These are phyloP conservation scores for Xylaria sp. DNA, from an alignment of 2,329 filamentous ascomycete genomes.

Conservation along the genomic window DNA sequence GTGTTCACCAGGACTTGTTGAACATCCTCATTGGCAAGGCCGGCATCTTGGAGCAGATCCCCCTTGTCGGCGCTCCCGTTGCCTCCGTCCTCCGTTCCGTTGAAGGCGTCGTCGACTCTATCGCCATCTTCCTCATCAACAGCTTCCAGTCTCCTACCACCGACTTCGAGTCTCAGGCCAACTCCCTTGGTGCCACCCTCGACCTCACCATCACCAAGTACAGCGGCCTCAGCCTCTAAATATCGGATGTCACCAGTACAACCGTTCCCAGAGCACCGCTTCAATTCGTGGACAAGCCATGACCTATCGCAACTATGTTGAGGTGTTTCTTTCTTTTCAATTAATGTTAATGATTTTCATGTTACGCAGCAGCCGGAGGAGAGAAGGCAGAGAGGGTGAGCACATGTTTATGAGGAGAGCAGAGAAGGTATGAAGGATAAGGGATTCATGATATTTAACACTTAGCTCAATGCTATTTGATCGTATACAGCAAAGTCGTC, in stretches of 20 bases:
- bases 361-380: not conserved
- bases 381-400: not conserved
- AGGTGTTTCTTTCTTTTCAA: not conserved
- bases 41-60: slow-evolving; percentile 10
- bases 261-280: not conserved
- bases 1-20: slow-evolving; percentile 15
- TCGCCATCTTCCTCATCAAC: slow-evolving; percentile 10
- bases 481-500: not conserved
- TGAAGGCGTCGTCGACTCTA: slow-evolving; percentile 11
- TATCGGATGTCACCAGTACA: not conserved
- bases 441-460: not conserved
- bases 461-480: not conserved
- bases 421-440: not conserved
- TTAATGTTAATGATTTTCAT: not conserved
- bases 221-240: not conserved
- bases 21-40: slow-evolving; percentile 19
- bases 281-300: not conserved
- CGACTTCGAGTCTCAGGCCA: slow-evolving; percentile 7
- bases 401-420: not conserved
- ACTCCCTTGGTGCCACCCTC: slow-evolving; percentile 7
- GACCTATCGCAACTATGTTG: not conserved
- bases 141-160: not conserved
- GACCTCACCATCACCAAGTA: slow-evolving; percentile 9
- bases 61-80: slow-evolving; percentile 12
- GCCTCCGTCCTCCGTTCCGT: slow-evolving; percentile 10